phyloP scores from a whole-genome alignment of 139 green algal species.

The Asterochloris sp. region DNA sequence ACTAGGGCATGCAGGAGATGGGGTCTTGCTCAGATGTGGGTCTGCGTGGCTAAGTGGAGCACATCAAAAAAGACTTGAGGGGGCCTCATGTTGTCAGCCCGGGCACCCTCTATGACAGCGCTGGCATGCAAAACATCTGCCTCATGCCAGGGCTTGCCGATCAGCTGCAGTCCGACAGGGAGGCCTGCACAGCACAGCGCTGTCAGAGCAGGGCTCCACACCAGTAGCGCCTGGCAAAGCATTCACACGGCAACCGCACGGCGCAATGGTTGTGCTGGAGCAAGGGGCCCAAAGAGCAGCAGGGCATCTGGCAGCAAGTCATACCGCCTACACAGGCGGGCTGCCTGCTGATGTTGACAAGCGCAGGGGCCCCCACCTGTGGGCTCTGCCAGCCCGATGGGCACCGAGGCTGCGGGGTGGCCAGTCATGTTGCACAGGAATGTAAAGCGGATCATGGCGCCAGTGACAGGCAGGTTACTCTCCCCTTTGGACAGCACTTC shows the following conservation, averaged over 20 bases:
- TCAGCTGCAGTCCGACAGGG: conserved; percentile 73
- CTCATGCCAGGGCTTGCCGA: conserved; percentile 65
- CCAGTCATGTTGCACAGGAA: conserved; percentile 59
- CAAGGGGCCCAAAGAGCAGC: not conserved
- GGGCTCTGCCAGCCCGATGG: conserved; percentile 33
- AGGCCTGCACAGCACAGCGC: conserved; percentile 17
- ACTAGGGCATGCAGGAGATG: too few species aligned
- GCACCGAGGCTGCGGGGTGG: conserved; percentile 63
- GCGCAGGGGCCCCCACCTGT: not conserved
- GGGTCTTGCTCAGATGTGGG: too few species aligned
- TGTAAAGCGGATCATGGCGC: conserved; percentile 60
- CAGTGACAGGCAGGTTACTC: conserved; percentile 41
- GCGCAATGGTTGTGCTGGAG: not conserved
- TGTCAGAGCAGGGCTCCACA: not conserved
- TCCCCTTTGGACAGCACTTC: conserved; percentile 29
- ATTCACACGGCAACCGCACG: not conserved
- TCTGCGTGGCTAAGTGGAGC: too few species aligned
- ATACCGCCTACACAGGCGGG: too few species aligned
- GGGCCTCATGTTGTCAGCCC: too few species aligned
- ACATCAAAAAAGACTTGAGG: too few species aligned
- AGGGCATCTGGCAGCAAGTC: not conserved
- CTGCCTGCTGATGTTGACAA: not conserved
- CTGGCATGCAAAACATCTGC: conserved; percentile 47
- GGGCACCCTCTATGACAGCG: conserved; percentile 35
- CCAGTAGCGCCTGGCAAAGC: not conserved